Evolutionary conservation across 805 yeast genomes (phyloP), one percentile per base, ranked within the genome.

Genomic region (Blastobotrys attinorum): DNA sequence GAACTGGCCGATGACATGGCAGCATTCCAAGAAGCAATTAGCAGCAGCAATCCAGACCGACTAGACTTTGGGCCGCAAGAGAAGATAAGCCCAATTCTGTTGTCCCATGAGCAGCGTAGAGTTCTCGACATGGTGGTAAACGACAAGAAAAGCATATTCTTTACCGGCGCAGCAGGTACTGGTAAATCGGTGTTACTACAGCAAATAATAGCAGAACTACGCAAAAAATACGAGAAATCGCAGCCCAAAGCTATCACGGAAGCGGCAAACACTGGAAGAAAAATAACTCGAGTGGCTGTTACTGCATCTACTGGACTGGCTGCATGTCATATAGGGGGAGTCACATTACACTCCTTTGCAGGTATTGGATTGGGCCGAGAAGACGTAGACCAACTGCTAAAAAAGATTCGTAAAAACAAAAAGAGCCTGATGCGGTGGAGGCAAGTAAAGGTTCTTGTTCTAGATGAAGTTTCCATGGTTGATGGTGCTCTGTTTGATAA

Each of bases 81-180:
- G 11, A 11, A 25, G 11, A 11, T 25, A 25, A 25, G 57, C 8
- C 43, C 47, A 17, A 50, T 63, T 3, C 49, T 54, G 39, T 57
- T 67, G 3, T 62, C 67, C 17, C 59, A 54, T 5, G 83, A 79
- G 58, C 85, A 79, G 60, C 59, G 63, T 43, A 55, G 56, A 20
- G 79, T 92, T 18, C 70, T 85, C 8, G 74, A 77, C 7, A 62
- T 84, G 43, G 95, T 81, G 0, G 62, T 75, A 36, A 57, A 67
- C 18, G 88, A 94, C 0, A 35, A 47, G 2, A 65, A 69, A 15
- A 85, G 81, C 47, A 64, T 92, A 2, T 92, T 92, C 58, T 92
- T 85, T 60, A 92, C 98, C 0, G 98, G 98, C 40, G 87, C 97
- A 27, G 98, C 98, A 0, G 98, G 98, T 56, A 92, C 98, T 0